Evolutionary conservation across 495 filamentous ascomycete genomes (phyloP).

Genomic region (Aspergillus biplanus): DNA sequence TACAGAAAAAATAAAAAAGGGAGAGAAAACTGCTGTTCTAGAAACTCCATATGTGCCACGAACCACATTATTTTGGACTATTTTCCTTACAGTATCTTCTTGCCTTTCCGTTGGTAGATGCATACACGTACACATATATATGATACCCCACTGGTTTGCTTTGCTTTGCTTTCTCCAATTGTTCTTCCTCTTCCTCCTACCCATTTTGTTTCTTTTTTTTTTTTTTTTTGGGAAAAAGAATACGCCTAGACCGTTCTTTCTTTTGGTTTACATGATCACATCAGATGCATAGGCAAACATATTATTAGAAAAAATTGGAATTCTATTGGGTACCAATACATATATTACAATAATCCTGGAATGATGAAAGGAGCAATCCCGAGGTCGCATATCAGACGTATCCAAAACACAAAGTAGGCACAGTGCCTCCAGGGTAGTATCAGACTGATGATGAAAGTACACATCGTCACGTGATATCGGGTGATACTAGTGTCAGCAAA

Average conservation of each 20-base stretch:
- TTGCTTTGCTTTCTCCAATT: neutral
- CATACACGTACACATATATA: constrained; percentile 7
- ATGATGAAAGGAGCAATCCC: neutral
- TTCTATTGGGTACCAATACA: constrained; percentile 3
- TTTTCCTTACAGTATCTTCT: neutral
- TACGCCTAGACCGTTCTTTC: too few relatives aligned
- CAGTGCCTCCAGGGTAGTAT: too few relatives aligned
- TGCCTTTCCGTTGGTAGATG: neutral
- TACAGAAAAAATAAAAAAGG: neutral
- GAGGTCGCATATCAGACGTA: neutral
- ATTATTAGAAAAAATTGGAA: neutral
- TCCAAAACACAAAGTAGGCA: neutral
- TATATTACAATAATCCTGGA: neutral
- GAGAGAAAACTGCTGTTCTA: neutral
- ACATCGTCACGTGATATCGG: too few relatives aligned
- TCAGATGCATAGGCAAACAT: too few relatives aligned
- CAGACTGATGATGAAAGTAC: too few relatives aligned
- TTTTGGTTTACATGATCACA: too few relatives aligned
- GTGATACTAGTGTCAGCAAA: too few relatives aligned
- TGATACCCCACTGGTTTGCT: neutral
- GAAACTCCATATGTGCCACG: too few relatives aligned
- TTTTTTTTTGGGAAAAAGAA: neutral
- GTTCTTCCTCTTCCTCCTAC: neutral
- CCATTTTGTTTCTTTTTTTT: neutral
- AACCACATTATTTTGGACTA: too few relatives aligned